A percentile compares a stretch with the other conserved stretches of the same genome.
phyloP scores from a whole-genome alignment of 2,329 filamentous ascomycete genomes.

The Drechslera avenae region DNA sequence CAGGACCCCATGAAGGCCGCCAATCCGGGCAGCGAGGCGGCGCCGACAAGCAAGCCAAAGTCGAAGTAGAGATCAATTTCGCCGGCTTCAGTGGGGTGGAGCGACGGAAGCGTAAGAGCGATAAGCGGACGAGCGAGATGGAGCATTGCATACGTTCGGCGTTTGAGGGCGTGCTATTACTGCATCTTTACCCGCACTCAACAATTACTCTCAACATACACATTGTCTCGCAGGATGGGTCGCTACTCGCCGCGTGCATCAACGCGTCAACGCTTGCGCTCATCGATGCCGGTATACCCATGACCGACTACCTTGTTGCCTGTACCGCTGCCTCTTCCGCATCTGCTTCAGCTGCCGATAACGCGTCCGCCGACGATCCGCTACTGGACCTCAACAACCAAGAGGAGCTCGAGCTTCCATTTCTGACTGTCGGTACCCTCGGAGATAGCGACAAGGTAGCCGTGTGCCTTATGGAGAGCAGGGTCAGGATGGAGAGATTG shows the following conservation, averaged over 20 bases:
- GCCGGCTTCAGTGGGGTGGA: constrained; percentile 90
- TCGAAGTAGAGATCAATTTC: constrained; percentile 81
- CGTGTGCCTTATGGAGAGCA: constrained; percentile 83
- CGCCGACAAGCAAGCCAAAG: constrained; percentile 62
- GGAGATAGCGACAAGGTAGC: constrained; percentile 75
- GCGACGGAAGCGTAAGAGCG: constrained; percentile 71
- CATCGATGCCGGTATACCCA: constrained; percentile 92
- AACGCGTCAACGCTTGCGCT: constrained; percentile 92
- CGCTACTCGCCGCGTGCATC: constrained; percentile 83
- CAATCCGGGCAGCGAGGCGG: constrained; percentile 55
- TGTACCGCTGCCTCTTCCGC: constrained; percentile 85
- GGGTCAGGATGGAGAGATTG: constrained; percentile 78
- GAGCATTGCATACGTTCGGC: constrained; percentile 78
- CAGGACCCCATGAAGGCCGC: constrained; percentile 77
- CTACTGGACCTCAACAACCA: constrained; percentile 77
- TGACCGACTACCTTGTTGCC: constrained; percentile 88
- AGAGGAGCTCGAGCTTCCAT: constrained; percentile 88
- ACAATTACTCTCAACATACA: constrained; percentile 84
- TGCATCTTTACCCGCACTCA: constrained; percentile 85
- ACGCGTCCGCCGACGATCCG: constrained; percentile 74
- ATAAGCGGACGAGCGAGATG: constrained; percentile 79
- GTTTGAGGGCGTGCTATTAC: constrained; percentile 78
- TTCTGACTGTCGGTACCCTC: constrained; percentile 81
- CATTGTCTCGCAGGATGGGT: constrained; percentile 88
- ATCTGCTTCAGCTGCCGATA: constrained; percentile 53